phyloP scores from a whole-genome alignment of 2,329 filamentous ascomycete genomes.

The Apiospora hydei region DNA sequence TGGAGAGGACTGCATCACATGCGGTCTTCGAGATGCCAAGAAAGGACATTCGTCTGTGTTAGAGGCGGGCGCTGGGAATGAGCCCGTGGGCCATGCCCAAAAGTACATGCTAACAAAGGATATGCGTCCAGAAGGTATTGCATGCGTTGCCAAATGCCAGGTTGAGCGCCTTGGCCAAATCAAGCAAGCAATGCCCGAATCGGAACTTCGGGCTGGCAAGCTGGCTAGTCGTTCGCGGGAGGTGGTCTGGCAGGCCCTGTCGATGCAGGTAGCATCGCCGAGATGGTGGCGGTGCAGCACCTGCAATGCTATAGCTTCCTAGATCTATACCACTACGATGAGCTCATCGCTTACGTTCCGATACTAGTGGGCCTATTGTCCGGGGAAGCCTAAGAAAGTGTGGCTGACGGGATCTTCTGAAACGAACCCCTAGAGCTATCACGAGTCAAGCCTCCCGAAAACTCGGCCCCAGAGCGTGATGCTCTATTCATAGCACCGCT shows the following conservation, averaged over 20 bases:
- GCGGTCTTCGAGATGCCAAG: neutral
- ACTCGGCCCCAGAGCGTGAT: neutral
- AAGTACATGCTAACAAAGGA: neutral
- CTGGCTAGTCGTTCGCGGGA: neutral
- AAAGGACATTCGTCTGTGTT: neutral
- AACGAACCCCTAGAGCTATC: neutral
- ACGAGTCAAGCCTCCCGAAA: neutral
- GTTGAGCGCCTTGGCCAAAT: neutral
- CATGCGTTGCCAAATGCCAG: neutral
- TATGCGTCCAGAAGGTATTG: neutral
- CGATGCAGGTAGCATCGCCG: neutral
- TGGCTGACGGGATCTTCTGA: neutral
- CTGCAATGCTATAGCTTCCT: neutral
- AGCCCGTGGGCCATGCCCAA: neutral
- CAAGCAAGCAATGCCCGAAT: neutral
- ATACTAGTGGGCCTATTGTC: neutral
- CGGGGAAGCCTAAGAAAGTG: neutral
- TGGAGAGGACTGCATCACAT: neutral
- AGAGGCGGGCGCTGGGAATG: neutral
- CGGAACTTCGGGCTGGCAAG: too few relatives aligned
- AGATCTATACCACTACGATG: neutral
- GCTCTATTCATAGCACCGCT: neutral
- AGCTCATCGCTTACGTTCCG: neutral
- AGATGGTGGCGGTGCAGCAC: neutral
- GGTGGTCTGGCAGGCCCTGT: neutral